A percentile compares a stretch with the other conserved stretches of the same genome.
Evolutionary conservation across 495 filamentous ascomycete genomes (phyloP).

Genomic region (Opeltia flavorubescens): DNA sequence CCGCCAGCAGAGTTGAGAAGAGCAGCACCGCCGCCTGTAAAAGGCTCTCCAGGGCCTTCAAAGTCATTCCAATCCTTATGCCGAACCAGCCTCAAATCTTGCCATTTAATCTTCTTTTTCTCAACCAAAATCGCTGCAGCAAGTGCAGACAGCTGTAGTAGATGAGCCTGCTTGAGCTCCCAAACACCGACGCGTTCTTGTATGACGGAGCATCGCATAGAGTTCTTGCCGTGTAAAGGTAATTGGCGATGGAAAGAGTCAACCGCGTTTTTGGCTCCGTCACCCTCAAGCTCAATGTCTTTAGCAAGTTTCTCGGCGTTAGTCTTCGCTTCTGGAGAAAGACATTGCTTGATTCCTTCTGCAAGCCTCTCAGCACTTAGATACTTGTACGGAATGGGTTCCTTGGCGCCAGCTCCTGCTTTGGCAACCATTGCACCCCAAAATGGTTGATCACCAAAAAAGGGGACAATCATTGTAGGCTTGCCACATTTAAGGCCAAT

Average conservation of each 20-base stretch:
- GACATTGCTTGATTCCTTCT: conserved; percentile 53
- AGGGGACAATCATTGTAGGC: conserved; percentile 54
- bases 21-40: conserved; percentile 48
- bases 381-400: conserved; percentile 58
- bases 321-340: conserved; percentile 39
- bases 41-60: conserved; percentile 59
- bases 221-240: conserved; percentile 36
- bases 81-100: conserved; percentile 48
- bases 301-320: conserved; percentile 46
- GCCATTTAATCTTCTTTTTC: conserved; percentile 43
- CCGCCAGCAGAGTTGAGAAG: conserved; percentile 37
- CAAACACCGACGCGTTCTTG: conserved; percentile 53
- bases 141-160: conserved; percentile 43
- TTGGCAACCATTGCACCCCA: conserved; percentile 44
- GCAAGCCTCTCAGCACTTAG: conserved; percentile 49
- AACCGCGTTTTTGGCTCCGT: conserved; percentile 62
- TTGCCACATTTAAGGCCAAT: conserved; percentile 48
- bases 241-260: conserved; percentile 54
- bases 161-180: conserved; percentile 35
- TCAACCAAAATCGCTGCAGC: conserved; percentile 52
- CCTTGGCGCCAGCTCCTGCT: conserved; percentile 47
- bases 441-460: conserved; percentile 52
- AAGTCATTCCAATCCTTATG: conserved; percentile 71
- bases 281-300: conserved; percentile 51
- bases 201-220: conserved; percentile 57